Percentiles rank a stretch among this genome's conserved stretches.
These are phyloP conservation scores for Cicer yamashitae DNA, from an alignment of 306 rosid species.

Conservation along the genomic window DNA sequence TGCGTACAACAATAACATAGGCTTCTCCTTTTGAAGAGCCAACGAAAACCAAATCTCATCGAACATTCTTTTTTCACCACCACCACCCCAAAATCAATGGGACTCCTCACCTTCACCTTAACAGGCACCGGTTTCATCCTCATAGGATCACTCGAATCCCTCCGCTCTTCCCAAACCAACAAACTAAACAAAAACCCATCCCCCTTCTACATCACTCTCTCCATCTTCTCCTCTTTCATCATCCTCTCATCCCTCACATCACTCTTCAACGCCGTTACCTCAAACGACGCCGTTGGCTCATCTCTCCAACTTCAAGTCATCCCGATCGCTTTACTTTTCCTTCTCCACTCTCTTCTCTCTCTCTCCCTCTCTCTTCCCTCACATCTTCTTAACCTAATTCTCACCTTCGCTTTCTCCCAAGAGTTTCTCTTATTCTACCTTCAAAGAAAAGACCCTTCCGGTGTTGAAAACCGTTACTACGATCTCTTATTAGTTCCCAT, in stretches of 20 bases:
- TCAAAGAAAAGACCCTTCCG: slow-evolving; percentile 71
- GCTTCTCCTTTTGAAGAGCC: too few species aligned
- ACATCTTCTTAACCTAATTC: slow-evolving; percentile 50
- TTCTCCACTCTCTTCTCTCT: slow-evolving; percentile 60
- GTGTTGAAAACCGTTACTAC: slow-evolving; percentile 79
- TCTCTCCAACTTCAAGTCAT: slow-evolving; percentile 70
- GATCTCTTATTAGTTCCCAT: slow-evolving; percentile 77
- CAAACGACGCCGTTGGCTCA: slow-evolving; percentile 67
- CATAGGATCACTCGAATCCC: slow-evolving; percentile 63
- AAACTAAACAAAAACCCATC: slow-evolving; percentile 4
- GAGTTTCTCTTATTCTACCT: slow-evolving; percentile 81
- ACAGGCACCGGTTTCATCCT: slow-evolving; percentile 70
- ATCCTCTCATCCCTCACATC: slow-evolving; percentile 62
- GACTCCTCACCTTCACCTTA: slow-evolving; percentile 54
- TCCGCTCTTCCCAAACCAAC: slow-evolving; percentile 38
- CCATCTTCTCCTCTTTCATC: slow-evolving; percentile 53
- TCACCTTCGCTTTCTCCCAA: slow-evolving; percentile 66
- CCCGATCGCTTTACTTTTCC: slow-evolving; percentile 62
- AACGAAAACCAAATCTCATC: not conserved
- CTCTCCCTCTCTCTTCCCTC: slow-evolving; percentile 53
- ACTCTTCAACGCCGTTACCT: slow-evolving; percentile 54
- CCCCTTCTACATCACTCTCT: slow-evolving; percentile 41
- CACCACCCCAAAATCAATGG: slow-evolving; percentile 47
- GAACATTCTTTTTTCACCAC: not conserved
- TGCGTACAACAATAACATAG: too few species aligned